Percentiles rank a stretch among this genome's conserved stretches.
phyloP scores from a whole-genome alignment of 805 yeast species.

The Metschnikowia cubensis region DNA sequence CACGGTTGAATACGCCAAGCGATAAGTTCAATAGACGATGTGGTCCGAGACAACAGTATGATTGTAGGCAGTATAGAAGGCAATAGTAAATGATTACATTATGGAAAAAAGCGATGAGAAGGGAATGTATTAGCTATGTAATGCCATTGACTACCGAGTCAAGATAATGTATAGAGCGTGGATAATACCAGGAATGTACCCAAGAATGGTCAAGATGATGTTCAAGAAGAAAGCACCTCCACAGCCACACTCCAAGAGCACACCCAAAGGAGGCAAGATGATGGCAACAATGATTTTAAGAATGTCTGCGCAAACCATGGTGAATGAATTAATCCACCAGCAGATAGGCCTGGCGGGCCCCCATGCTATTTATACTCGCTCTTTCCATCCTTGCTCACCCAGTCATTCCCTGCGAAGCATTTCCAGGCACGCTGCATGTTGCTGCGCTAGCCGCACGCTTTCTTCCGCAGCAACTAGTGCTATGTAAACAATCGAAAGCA shows the following conservation, averaged over 20 bases:
- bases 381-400: constrained; percentile 1
- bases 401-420: constrained; percentile 1
- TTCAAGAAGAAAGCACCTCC: constrained; percentile 43
- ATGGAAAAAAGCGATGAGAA: no score
- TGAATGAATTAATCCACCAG: not conserved
- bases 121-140: not conserved
- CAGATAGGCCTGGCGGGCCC: not conserved
- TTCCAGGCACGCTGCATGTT: not conserved
- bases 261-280: constrained; percentile 60
- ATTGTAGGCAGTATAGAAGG: no score
- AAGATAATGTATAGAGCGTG: constrained; percentile 59
- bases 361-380: not conserved
- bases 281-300: constrained; percentile 49
- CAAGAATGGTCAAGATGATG: constrained; percentile 62
- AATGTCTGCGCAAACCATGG: constrained; percentile 48
- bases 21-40: no score
- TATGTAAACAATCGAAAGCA: not conserved
- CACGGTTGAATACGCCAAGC: not conserved
- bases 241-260: constrained; percentile 58
- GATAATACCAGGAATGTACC: constrained; percentile 71
- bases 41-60: no score
- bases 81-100: no score
- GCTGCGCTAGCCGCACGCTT: constrained; percentile 1
- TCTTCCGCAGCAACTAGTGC: not conserved
- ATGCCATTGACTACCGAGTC: constrained; percentile 12